Conservation (phyloP, 768 basidiomycete species). For the Lanmaoa rubissima region DNA sequence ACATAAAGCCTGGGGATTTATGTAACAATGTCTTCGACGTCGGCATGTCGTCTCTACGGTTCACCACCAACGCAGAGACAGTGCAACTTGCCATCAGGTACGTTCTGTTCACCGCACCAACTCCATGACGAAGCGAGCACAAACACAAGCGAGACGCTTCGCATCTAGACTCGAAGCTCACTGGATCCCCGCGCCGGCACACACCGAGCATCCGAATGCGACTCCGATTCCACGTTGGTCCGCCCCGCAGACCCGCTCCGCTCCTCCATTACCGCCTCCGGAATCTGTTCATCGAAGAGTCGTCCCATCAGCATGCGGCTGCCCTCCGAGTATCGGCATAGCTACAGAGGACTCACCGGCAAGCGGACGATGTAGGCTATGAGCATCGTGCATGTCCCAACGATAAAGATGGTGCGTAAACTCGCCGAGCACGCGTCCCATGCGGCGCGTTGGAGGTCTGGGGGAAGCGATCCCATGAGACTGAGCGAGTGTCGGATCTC, state of each 20-base stretch:
- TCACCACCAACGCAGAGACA: background rate
- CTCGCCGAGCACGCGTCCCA: slow-evolving; percentile 8
- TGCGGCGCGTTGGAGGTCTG: slow-evolving; percentile 9
- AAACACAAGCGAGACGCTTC: too few species aligned
- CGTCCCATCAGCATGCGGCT: background rate
- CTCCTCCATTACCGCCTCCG: background rate
- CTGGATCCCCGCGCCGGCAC: too few species aligned
- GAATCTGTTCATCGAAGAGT: background rate
- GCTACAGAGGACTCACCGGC: background rate
- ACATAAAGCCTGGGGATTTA: too few species aligned
- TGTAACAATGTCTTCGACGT: background rate
- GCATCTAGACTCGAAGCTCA: background rate
- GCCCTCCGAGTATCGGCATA: background rate
- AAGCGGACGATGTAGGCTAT: slow-evolving; percentile 4
- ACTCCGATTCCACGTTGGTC: slow-evolving; percentile 1
- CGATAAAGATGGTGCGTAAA: slow-evolving; percentile 8
- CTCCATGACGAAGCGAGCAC: too few species aligned
- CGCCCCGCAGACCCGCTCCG: background rate
- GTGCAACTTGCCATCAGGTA: background rate
- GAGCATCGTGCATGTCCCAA: slow-evolving; percentile 5
- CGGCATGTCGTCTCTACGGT: background rate
- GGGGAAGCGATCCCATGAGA: slow-evolving; percentile 11
- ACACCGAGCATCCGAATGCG: background rate
- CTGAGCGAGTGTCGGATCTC: slow-evolving; percentile 13
- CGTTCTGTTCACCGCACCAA: background rate